Evolutionary conservation across 2,329 filamentous ascomycete species (phyloP), one percentile per base, ranked within the genome.

Genomic region (Colletotrichum chrysophilum): DNA sequence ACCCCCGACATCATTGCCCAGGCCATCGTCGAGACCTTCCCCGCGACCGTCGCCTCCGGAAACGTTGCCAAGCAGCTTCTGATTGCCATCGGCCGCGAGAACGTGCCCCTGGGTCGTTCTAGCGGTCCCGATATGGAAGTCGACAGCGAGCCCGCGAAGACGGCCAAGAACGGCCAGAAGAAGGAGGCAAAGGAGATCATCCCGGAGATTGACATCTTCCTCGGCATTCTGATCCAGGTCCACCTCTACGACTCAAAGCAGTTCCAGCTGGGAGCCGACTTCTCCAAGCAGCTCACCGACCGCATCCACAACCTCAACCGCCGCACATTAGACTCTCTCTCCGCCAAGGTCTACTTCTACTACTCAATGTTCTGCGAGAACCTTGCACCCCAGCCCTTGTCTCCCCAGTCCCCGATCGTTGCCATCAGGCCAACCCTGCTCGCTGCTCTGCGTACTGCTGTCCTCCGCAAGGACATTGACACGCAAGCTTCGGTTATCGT

Each of bases 401-500:
- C 96, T 68, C 94, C 95, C 71, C 93, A 95, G 81, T 98, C 96
- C 8, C 94, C 96, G 5, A 92, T 98, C 79, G 94, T 98, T 77
- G 90, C 93, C 55, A 96, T 98, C 81, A 94, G 97, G 75, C 95
- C 96, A 71, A 94, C 93, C 77, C 91, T 99, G 66, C 92, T 99
- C 71, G 93, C 95, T 70, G 96, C 96, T 21, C 92, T 99, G 75
- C 93, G 97, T 81, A 98, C 96, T 61, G 95, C 97, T n/a, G 97
- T 98, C 32, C 90, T 99, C 78, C 94, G 97, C 80, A 98, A 98
- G 88, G 97, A 99, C 85, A 93, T 96, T 78, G 97, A 99, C 81
- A 98, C 95, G n/a, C 96, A 98, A 87, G 95, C 97, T 32, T 95
- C 96, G 1, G 95, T 98, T 79, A 98, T 98, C 79, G 97, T 98